Conservation (phyloP, 345 rosid species). For the Clausena lansium region DNA sequence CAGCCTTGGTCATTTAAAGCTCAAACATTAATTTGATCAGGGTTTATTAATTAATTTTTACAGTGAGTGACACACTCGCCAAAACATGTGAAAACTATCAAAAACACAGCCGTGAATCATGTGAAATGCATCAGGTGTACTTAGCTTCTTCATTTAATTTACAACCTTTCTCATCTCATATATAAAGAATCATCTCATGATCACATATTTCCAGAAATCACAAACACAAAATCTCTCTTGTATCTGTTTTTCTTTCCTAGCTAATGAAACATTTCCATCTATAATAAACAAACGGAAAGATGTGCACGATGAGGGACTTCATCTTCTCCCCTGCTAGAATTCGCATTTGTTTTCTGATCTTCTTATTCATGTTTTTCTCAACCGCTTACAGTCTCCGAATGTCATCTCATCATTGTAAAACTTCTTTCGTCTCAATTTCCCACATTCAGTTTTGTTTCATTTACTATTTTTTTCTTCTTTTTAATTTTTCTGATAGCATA, state of each 20-base stretch:
- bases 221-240: not conserved
- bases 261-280: not conserved
- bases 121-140: conserved; percentile 47
- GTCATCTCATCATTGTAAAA: not conserved
- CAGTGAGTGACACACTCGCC: conserved; percentile 13
- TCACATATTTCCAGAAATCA: too few relatives aligned
- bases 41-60: not conserved
- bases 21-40: not conserved
- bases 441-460: not conserved
- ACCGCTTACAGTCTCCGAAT: not conserved
- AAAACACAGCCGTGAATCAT: conserved; percentile 61
- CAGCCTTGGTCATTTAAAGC: not conserved
- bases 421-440: not conserved
- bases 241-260: not conserved
- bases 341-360: conserved; percentile 9
- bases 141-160: not conserved
- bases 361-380: conserved; percentile 17
- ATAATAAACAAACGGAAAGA: not conserved
- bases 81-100: conserved; percentile 36
- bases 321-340: not conserved
- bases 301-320: not conserved
- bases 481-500: not conserved
- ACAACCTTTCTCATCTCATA: not conserved
- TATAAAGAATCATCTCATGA: too few relatives aligned
- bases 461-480: not conserved